phyloP scores from a whole-genome alignment of 2,329 filamentous ascomycete genomes.

The Aspergillus brasiliensis region DNA sequence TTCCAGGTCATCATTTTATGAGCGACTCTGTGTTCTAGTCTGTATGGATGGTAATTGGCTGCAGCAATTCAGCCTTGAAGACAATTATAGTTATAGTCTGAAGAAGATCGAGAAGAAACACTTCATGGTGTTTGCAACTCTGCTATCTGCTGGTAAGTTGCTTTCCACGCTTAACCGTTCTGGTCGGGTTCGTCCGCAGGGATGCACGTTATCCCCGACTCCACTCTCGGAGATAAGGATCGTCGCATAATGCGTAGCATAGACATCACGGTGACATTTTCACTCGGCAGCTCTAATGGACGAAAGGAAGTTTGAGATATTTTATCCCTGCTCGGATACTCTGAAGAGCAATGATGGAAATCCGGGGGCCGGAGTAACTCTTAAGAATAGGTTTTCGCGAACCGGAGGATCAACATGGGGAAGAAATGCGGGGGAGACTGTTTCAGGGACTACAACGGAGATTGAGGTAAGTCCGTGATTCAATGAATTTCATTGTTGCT shows the following conservation, averaged over 20 bases:
- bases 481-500: background rate
- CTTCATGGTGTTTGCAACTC: background rate
- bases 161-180: background rate
- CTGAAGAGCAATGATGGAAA: too few relatives aligned
- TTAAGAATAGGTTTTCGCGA: background rate
- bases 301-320: background rate
- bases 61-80: background rate
- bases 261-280: too few relatives aligned
- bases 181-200: background rate
- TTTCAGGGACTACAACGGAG: background rate
- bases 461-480: background rate
- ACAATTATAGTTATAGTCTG: background rate
- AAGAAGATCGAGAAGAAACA: background rate
- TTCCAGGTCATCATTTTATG: background rate
- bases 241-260: background rate
- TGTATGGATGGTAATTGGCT: too few relatives aligned
- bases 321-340: background rate
- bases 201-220: background rate
- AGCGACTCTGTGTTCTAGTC: too few relatives aligned
- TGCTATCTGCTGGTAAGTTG: background rate
- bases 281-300: background rate
- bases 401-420: background rate
- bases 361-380: background rate
- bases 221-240: slow-evolving; percentile 2
- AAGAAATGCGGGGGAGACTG: background rate